Base-by-base conservation (phyloP, 2,329 filamentous ascomycete genomes). In the Periconia sp. region DNA sequence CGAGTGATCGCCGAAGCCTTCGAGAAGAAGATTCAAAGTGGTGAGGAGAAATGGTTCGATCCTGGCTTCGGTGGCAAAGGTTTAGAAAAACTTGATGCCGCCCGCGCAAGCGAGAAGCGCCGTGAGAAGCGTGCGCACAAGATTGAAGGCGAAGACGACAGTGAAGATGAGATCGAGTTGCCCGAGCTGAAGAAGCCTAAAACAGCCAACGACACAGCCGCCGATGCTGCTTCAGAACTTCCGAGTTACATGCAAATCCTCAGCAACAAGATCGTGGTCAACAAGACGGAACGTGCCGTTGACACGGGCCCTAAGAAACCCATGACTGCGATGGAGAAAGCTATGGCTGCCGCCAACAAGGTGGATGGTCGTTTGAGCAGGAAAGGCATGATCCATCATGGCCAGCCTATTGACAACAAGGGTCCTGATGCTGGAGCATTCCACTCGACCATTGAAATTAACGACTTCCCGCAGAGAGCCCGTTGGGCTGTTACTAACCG, bases 401-500 rank as follows among this genome's bases (percentile, higher is more conserved):
- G 94, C 14, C 92, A 96, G 57, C 92, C 94, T 8, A 95, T 97
- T 70, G 94, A 99, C 79, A 99, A 99, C 78, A 97, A 97, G 75
- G 94, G 94, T 1, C 94, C 94, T 0, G 94, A 99, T 74, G 94
- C 94, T 2, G 94, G 94, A 48, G 92, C 92, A 0, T 99, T 92
- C 82, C 94, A 99, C 73, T 92, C 94, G 15, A 97, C 93, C 3
- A 82, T 99, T 57, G 94, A 97, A 75, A 99, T 99, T 84, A 99
- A 99, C 75, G 94, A 99, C 76, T 97, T 97, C 76, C 94, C 94
- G 33, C 94, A 99, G 74, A 97, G 97, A 81, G 94, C 94, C 59
- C 86, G 94, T 64, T 99, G 94, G 94, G 93, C 92, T 11, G 94
- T 99, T 77, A 99, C 94, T 40, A 99, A 99, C 74, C 86, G 94